Percentiles rank a stretch among this genome's conserved stretches.
Conservation (phyloP, 2,329 filamentous ascomycete species). For the Aspergillus aculeatus region DNA sequence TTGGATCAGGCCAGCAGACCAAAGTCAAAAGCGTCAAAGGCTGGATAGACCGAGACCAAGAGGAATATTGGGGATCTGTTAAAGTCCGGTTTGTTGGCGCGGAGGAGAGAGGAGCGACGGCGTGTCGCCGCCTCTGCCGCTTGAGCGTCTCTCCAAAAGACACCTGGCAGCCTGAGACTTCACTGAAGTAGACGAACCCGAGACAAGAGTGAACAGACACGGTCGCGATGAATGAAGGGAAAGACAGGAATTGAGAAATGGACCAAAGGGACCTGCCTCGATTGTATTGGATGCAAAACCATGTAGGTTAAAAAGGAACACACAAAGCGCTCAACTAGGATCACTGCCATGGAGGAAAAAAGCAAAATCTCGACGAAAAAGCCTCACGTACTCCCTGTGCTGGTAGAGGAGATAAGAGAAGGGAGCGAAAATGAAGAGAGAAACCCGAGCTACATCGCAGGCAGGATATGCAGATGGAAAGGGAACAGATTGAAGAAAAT, state of each 20-base stretch:
- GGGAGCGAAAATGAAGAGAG: slow-evolving; percentile 13
- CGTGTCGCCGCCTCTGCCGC: neutral
- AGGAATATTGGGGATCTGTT: neutral
- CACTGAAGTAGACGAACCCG: slow-evolving; percentile 4
- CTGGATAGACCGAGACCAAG: neutral
- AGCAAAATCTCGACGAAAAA: slow-evolving; percentile 19
- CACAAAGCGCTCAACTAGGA: slow-evolving; percentile 33
- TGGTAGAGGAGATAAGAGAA: slow-evolving; percentile 13
- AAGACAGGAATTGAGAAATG: slow-evolving; percentile 13
- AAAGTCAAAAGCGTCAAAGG: slow-evolving; percentile 13
- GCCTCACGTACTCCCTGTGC: slow-evolving; percentile 20
- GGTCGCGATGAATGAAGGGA: slow-evolving; percentile 8
- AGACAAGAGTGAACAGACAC: slow-evolving; percentile 10
- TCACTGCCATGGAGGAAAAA: slow-evolving; percentile 20
- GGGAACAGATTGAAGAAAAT: slow-evolving; percentile 21
- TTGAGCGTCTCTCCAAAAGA: neutral
- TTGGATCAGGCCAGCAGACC: slow-evolving; percentile 25
- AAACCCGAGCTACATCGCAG: slow-evolving; percentile 11
- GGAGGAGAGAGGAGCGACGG: neutral
- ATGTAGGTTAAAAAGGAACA: slow-evolving; percentile 24
- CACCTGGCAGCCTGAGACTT: neutral
- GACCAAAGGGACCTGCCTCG: slow-evolving; percentile 32
- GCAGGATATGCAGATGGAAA: slow-evolving; percentile 21
- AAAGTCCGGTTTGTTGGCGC: neutral
- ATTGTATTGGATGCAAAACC: slow-evolving; percentile 29